A percentile compares a stretch with the other conserved stretches of the same genome.
phyloP scores from a whole-genome alignment of 2,329 filamentous ascomycete species.

The Alternaria arborescens region DNA sequence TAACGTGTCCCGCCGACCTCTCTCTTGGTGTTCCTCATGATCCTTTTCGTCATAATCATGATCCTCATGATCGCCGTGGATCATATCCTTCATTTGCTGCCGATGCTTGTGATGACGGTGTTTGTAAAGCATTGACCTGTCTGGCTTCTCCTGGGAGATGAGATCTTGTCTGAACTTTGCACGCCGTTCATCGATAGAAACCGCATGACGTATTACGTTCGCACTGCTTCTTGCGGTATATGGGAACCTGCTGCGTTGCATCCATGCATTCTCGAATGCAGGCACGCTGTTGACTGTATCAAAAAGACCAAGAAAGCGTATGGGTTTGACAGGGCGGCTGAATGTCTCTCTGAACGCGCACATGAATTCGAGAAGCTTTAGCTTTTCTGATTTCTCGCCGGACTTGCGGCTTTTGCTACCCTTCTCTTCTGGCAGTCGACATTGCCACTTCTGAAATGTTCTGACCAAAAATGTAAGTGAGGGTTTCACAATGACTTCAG shows the following conservation, averaged over 20 bases:
- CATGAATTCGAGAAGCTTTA: constrained; percentile 77
- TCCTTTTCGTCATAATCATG: constrained; percentile 22
- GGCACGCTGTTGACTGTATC: constrained; percentile 85
- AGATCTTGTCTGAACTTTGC: constrained; percentile 77
- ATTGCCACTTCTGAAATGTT: constrained; percentile 77
- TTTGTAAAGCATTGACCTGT: constrained; percentile 38
- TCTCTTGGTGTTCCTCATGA: constrained; percentile 10
- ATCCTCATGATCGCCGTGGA: constrained; percentile 25
- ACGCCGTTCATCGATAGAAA: constrained; percentile 74
- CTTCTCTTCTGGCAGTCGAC: constrained; percentile 54
- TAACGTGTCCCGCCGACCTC: constrained; percentile 37
- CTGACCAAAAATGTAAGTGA: constrained; percentile 13
- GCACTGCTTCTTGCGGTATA: constrained; percentile 67
- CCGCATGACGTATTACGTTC: constrained; percentile 71
- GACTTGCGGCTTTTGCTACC: constrained; percentile 41
- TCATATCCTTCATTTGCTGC: constrained; percentile 21
- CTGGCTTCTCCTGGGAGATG: constrained; percentile 59
- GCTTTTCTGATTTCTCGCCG: constrained; percentile 60
- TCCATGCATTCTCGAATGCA: constrained; percentile 76
- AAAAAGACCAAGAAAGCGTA: constrained; percentile 80
- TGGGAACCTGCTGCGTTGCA: constrained; percentile 79
- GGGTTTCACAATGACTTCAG: neutral
- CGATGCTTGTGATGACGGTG: constrained; percentile 37
- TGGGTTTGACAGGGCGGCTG: constrained; percentile 75
- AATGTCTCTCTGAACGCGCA: constrained; percentile 84